Conservation (phyloP, 148 eudicot species). For the Nyssa sinensis region DNA sequence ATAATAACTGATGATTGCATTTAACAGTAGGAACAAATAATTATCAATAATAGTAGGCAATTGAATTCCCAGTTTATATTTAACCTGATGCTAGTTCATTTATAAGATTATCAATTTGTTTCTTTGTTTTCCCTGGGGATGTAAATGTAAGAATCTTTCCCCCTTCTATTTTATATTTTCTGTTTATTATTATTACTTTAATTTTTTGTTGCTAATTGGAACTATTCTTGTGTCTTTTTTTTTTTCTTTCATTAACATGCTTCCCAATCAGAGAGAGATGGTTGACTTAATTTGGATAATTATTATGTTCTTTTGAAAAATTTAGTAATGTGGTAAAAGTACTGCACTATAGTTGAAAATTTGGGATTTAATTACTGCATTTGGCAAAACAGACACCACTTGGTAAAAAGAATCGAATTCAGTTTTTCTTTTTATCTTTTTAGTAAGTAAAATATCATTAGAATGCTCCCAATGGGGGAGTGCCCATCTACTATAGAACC, state of each 20-base stretch:
- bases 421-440: too few relatives aligned
- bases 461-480: too few relatives aligned
- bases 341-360: background rate
- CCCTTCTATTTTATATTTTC: background rate
- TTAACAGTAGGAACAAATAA: background rate
- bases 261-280: background rate
- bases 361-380: background rate
- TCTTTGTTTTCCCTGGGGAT: background rate
- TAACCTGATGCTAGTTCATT: background rate
- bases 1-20: background rate
- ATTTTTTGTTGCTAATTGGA: background rate
- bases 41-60: too few relatives aligned
- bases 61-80: background rate
- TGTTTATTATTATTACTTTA: background rate
- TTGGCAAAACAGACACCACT: background rate
- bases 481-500: too few relatives aligned
- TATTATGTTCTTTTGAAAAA: conserved; percentile 3
- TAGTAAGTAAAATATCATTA: too few relatives aligned
- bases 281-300: background rate
- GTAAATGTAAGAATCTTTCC: background rate
- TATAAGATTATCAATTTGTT: background rate
- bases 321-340: background rate
- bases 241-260: background rate
- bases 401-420: too few relatives aligned
- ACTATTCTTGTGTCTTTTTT: background rate